Conservation (phyloP, 345 rosid genomes). For the Linum lewisii region DNA sequence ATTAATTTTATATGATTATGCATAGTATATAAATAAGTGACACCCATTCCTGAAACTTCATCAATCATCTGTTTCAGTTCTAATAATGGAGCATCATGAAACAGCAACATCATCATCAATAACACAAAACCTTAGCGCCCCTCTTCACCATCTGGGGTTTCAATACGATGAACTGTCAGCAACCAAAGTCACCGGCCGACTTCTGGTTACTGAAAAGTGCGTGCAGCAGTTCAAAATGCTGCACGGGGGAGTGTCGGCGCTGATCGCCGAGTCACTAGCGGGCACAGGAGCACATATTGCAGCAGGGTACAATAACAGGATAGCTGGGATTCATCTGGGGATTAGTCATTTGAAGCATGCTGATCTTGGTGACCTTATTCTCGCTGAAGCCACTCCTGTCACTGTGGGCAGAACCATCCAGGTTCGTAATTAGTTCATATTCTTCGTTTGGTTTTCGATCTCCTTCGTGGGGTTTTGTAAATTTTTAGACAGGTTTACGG, state of each 20-base stretch:
- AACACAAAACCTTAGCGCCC: slow-evolving; percentile 32
- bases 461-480: neutral
- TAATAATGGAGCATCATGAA: neutral
- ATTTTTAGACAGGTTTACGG: too few relatives aligned
- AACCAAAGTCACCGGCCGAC: slow-evolving; percentile 48
- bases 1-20: too few relatives aligned
- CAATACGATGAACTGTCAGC: slow-evolving; percentile 46
- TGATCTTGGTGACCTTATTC: slow-evolving; percentile 57
- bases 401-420: slow-evolving; percentile 63
- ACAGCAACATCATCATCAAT: slow-evolving; percentile 8
- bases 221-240: slow-evolving; percentile 92
- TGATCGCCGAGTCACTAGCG: slow-evolving; percentile 75
- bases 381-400: slow-evolving; percentile 67
- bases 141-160: slow-evolving; percentile 50
- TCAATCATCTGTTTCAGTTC: too few relatives aligned
- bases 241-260: slow-evolving; percentile 92
- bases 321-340: slow-evolving; percentile 83
- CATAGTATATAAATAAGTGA: too few relatives aligned
- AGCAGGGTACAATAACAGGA: slow-evolving; percentile 54
- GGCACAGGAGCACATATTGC: slow-evolving; percentile 93
- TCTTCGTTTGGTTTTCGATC: neutral
- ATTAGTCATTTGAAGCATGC: slow-evolving; percentile 74
- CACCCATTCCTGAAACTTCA: too few relatives aligned
- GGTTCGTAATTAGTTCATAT: slow-evolving; percentile 20
- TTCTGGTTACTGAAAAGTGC: slow-evolving; percentile 41